These are phyloP conservation scores for Leccinum aurantiacum DNA, from an alignment of 768 basidiomycete species.

Conservation along the genomic window DNA sequence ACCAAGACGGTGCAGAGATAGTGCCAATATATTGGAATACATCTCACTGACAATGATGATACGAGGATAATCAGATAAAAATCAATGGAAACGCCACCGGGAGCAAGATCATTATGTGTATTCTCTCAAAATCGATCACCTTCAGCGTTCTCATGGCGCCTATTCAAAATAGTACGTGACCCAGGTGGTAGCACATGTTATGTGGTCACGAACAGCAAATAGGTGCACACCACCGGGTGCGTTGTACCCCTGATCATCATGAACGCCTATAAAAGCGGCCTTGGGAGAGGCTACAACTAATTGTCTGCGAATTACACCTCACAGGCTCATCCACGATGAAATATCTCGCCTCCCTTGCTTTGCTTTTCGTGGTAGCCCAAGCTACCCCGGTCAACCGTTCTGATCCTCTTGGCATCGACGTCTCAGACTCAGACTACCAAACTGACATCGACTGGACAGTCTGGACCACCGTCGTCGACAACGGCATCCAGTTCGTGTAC, in stretches of 20 bases:
- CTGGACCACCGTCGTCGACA: constrained; percentile 44
- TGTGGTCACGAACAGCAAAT: constrained; percentile 8
- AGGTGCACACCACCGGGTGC: neutral
- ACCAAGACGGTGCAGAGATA: neutral
- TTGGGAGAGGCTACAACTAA: neutral
- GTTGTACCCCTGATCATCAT: neutral
- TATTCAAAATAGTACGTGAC: constrained; percentile 2
- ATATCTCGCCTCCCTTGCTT: constrained; percentile 14
- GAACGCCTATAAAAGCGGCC: constrained; percentile 13
- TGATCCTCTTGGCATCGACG: constrained; percentile 51
- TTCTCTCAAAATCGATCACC: neutral
- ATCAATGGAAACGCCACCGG: neutral
- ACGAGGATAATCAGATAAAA: neutral
- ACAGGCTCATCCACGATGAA: constrained; percentile 18
- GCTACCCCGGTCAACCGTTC: constrained; percentile 33
- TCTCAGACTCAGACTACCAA: constrained; percentile 51
- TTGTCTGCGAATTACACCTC: neutral
- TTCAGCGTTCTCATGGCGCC: constrained; percentile 5
- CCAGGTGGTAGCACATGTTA: constrained; percentile 13
- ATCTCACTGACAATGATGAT: neutral
- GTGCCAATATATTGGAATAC: neutral
- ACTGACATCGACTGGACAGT: constrained; percentile 43
- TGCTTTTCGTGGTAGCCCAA: constrained; percentile 12
- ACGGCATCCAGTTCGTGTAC: constrained; percentile 54
- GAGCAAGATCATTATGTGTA: neutral